These are phyloP conservation scores for Vigna radiata DNA, from an alignment of 306 rosid genomes.

Conservation along the genomic window DNA sequence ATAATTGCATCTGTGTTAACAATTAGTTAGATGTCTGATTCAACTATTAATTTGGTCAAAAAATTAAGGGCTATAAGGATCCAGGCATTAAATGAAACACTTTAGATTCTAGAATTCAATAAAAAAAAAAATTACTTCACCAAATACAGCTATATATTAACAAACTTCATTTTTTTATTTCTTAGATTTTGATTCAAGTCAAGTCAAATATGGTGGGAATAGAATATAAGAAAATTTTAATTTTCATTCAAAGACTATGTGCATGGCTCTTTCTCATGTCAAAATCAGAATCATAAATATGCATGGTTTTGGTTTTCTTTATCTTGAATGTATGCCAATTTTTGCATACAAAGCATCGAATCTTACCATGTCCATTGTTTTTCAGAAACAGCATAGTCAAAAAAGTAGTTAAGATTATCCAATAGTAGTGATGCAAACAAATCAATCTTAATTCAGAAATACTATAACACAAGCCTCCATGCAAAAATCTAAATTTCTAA, in stretches of 20 bases:
- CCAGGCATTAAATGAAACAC: too few species aligned
- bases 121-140: too few species aligned
- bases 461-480: neutral
- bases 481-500: neutral
- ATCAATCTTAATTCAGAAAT: neutral
- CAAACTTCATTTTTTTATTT: too few species aligned
- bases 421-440: neutral
- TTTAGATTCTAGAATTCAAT: too few species aligned
- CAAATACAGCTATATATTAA: too few species aligned
- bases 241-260: neutral
- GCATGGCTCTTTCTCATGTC: neutral
- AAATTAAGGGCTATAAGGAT: too few species aligned
- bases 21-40: neutral
- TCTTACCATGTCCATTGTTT: neutral
- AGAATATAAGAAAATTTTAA: neutral
- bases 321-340: neutral
- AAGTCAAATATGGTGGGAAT: neutral
- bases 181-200: constrained; percentile 16
- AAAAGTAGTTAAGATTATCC: neutral
- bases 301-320: too few species aligned
- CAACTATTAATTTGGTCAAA: neutral
- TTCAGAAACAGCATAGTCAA: neutral
- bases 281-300: too few species aligned
- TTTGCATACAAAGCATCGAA: neutral
- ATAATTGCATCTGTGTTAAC: neutral